Percentiles rank a stretch among this genome's conserved stretches.
Conservation (phyloP, 768 basidiomycete species). For the Leccinum barrowsii region DNA sequence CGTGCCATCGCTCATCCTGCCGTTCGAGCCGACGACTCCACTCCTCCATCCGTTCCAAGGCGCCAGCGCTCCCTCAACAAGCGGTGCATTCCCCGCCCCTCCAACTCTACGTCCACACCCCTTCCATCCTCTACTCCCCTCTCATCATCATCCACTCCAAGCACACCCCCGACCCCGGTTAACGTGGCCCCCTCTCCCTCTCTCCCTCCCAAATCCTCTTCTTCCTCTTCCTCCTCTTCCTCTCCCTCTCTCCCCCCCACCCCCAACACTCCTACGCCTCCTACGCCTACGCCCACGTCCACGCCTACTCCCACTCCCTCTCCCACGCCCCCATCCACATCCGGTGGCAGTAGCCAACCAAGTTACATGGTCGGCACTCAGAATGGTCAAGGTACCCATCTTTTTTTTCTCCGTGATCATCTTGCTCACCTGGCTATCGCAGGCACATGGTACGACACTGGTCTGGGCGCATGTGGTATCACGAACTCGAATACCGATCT, state of each 20-base stretch:
- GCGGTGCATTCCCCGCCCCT: slow-evolving; percentile 20
- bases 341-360: slow-evolving; percentile 18
- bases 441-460: slow-evolving; percentile 33
- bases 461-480: slow-evolving; percentile 42
- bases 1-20: slow-evolving; percentile 7
- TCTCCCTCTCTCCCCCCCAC: neutral
- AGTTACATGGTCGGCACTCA: slow-evolving; percentile 49
- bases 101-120: slow-evolving; percentile 15
- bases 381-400: slow-evolving; percentile 41
- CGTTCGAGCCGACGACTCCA: neutral
- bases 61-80: slow-evolving; percentile 29
- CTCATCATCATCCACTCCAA: neutral
- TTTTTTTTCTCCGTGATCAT: neutral
- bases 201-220: neutral
- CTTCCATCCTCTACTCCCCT: neutral
- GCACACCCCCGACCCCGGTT: slow-evolving; percentile 3
- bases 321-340: slow-evolving; percentile 5
- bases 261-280: neutral
- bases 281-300: neutral
- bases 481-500: slow-evolving; percentile 27
- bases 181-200: slow-evolving; percentile 21
- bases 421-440: neutral
- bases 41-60: neutral
- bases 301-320: neutral
- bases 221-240: neutral